phyloP scores from a whole-genome alignment of 306 rosid genomes.

The Trifolium repens region DNA sequence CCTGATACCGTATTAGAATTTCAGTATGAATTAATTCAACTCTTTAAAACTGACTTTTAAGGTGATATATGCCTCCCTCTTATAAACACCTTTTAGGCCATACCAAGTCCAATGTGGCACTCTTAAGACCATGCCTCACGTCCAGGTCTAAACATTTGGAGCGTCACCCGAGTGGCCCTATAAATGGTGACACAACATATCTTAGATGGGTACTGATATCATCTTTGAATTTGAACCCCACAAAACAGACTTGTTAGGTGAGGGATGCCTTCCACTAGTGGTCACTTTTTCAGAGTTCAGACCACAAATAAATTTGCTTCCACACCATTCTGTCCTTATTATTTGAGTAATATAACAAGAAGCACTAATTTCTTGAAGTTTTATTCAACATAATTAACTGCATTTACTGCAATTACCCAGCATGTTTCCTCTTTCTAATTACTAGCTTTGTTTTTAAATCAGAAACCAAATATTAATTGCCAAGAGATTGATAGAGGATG shows the following conservation, averaged over 20 bases:
- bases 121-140: background rate
- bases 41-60: background rate
- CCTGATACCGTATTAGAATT: no score
- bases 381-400: constrained; percentile 22
- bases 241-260: background rate
- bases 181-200: background rate
- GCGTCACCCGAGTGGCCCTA: background rate
- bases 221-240: background rate
- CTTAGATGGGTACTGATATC: background rate
- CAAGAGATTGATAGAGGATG: constrained; percentile 76
- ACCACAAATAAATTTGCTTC: background rate
- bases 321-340: constrained; percentile 17
- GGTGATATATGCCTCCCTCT: background rate
- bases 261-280: background rate
- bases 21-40: background rate
- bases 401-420: constrained; percentile 35
- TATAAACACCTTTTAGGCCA: background rate
- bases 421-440: constrained; percentile 32
- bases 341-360: constrained; percentile 24
- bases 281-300: background rate
- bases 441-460: constrained; percentile 28
- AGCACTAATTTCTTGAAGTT: constrained; percentile 22
- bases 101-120: background rate
- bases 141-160: background rate
- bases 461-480: constrained; percentile 83